Evolutionary conservation across 768 basidiomycete species (phyloP).

Genomic region (Plicaturopsis crispa): DNA sequence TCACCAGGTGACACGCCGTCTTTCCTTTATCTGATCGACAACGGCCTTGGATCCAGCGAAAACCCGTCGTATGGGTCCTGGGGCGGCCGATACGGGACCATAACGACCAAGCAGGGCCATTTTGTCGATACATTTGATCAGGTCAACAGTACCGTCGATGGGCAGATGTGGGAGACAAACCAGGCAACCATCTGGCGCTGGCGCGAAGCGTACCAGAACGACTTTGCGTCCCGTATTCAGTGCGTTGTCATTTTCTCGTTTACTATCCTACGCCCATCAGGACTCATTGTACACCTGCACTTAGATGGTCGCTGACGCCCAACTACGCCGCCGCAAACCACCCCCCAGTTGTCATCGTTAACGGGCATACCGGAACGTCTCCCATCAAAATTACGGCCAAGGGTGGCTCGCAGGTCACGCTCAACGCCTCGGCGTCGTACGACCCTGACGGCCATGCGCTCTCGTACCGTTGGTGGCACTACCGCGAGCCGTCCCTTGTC

Average conservation of each 20-base stretch:
- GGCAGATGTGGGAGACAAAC: constrained; percentile 1
- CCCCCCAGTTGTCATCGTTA: constrained; percentile 8
- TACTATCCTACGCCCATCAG: no score
- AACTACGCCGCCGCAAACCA: constrained; percentile 8
- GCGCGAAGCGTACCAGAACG: constrained; percentile 10
- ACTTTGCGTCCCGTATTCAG: constrained; percentile 10
- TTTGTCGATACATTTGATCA: constrained; percentile 6
- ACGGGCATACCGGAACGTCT: constrained; percentile 1
- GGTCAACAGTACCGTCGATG: background rate
- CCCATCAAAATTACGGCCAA: background rate
- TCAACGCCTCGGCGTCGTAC: constrained; percentile 2
- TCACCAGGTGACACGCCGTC: constrained; percentile 6
- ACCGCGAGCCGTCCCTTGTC: background rate
- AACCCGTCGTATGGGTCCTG: constrained; percentile 9
- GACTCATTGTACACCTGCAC: no score
- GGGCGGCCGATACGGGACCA: constrained; percentile 9
- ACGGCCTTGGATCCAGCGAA: constrained; percentile 7
- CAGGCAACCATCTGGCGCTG: constrained; percentile 12
- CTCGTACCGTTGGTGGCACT: no score
- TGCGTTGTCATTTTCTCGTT: no score
- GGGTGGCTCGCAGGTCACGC: constrained; percentile 1
- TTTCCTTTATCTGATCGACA: constrained; percentile 8
- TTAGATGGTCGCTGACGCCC: constrained; percentile 7
- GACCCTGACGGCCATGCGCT: constrained; percentile 7
- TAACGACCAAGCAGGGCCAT: background rate